Evolutionary conservation across 768 basidiomycete genomes (phyloP), one percentile per base, ranked within the genome.

Genomic region (Leccinum rimulosum): DNA sequence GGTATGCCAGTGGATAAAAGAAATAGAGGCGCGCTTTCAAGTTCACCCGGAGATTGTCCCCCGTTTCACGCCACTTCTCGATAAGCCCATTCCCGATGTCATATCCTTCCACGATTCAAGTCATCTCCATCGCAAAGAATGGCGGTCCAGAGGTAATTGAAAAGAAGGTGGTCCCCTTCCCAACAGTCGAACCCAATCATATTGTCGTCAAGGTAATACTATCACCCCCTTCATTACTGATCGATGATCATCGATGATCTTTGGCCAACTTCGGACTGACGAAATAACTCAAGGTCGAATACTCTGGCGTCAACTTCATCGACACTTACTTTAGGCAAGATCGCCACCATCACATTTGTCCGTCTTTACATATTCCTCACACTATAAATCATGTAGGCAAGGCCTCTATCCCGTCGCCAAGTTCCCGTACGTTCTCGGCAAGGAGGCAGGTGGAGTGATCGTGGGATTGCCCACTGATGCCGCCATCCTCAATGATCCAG

Each of bases 301-400:
- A 87, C 64, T 75, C 80, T 9, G 92, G 91, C 9, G 82, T 96
- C 66, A 97, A 98, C 76, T 97, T 90, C 71, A 93, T 89, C 69
- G 89, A 91, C 69, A 86, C 84, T 45, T 96, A 97, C 72, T 85
- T 82, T 68, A 80, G 94, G 84, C 87, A 74, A 71, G 74, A 64
- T 43, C 12, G 9, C 6, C 17, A 11, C n/a, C 31, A 54, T 9
- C 25, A 25, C 2, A 11, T 54, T 27, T 28, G 17, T 35, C 33
- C 33, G 12, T 14, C 28, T 14, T 31, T 50, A 28, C n/a, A 31
- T 48, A 40, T 6, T 45, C 33, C n/a, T 57, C 22, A 59, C 38
- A n/a, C 11, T 12, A 22, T 45, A 19, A 9, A 7, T 45, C 19
- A 55, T 33, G 22, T 68, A 88, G 84, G 61, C 71, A 79, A 63